phyloP scores from a whole-genome alignment of 495 filamentous ascomycete genomes.

The Pseudotulostoma volvatum region DNA sequence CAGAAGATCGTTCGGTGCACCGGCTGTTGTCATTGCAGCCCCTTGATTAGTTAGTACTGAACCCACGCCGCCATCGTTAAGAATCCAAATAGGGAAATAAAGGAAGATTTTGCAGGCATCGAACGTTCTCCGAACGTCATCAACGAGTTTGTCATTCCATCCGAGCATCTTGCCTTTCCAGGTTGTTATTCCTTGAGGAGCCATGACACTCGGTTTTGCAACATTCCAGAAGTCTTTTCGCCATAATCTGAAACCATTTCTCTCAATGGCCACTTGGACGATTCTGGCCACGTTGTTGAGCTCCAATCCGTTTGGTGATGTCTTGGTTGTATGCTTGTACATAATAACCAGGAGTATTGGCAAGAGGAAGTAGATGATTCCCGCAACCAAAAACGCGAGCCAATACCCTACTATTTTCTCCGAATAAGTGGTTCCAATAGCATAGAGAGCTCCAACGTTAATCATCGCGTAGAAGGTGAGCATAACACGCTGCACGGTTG shows the following conservation, averaged over 20 bases:
- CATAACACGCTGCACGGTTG: constrained; percentile 61
- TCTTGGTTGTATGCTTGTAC: constrained; percentile 30
- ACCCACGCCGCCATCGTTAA: constrained; percentile 35
- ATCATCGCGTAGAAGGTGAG: constrained; percentile 62
- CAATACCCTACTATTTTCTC: constrained; percentile 56
- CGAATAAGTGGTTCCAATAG: constrained; percentile 47
- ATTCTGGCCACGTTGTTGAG: constrained; percentile 39
- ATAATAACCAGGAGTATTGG: constrained; percentile 33
- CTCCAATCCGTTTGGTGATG: constrained; percentile 36
- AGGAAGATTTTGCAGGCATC: constrained; percentile 37
- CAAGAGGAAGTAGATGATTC: constrained; percentile 37
- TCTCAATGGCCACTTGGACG: constrained; percentile 33
- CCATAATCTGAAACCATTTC: constrained; percentile 40
- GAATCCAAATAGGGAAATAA: constrained; percentile 35
- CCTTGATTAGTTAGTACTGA: constrained; percentile 32
- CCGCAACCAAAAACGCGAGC: constrained; percentile 21
- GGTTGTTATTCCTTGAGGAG: constrained; percentile 27
- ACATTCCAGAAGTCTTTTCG: constrained; percentile 44
- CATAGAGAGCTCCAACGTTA: constrained; percentile 53
- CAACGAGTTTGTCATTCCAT: constrained; percentile 35
- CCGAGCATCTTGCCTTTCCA: no score
- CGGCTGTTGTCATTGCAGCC: constrained; percentile 47
- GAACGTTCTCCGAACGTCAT: constrained; percentile 30
- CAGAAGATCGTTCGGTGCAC: constrained; percentile 55
- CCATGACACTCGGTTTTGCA: constrained; percentile 45